These are phyloP conservation scores for Mimosa bimucronata DNA, from an alignment of 306 rosid species.

Conservation along the genomic window DNA sequence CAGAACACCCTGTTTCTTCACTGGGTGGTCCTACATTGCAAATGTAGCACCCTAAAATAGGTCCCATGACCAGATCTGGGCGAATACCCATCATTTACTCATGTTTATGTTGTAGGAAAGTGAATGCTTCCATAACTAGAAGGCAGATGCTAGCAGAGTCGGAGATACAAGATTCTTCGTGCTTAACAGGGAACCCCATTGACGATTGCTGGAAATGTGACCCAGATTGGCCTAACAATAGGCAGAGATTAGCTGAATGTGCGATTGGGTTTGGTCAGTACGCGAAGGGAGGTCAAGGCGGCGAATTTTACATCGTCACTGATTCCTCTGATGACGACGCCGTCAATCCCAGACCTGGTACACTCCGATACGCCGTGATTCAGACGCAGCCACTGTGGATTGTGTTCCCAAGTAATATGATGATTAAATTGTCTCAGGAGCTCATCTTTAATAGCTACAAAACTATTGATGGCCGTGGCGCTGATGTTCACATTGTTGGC, in stretches of 20 bases:
- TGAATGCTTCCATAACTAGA: conserved; percentile 80
- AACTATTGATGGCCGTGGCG: conserved; percentile 93
- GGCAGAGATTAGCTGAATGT: conserved; percentile 89
- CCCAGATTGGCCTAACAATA: conserved; percentile 85
- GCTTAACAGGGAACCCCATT: conserved; percentile 89
- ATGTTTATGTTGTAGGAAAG: conserved; percentile 54
- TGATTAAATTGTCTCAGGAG: conserved; percentile 84
- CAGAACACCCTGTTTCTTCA: background rate
- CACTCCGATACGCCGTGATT: conserved; percentile 80
- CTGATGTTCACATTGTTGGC: conserved; percentile 91
- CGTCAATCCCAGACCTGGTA: conserved; percentile 81
- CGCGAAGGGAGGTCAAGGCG: conserved; percentile 87
- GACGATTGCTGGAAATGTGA: conserved; percentile 99
- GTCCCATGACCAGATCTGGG: conserved; percentile 33
- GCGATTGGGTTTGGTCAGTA: conserved; percentile 96
- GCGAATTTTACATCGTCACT: conserved; percentile 78
- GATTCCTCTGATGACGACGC: conserved; percentile 85
- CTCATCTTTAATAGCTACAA: conserved; percentile 88
- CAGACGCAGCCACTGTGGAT: conserved; percentile 85
- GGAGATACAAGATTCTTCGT: conserved; percentile 45
- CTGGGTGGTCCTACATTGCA: conserved; percentile 23
- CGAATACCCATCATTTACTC: background rate
- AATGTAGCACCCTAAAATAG: conserved; percentile 22
- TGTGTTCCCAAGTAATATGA: conserved; percentile 88
- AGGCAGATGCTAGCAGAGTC: conserved; percentile 62